phyloP scores from a whole-genome alignment of 495 filamentous ascomycete species.

The Glarea lozoyensis region DNA sequence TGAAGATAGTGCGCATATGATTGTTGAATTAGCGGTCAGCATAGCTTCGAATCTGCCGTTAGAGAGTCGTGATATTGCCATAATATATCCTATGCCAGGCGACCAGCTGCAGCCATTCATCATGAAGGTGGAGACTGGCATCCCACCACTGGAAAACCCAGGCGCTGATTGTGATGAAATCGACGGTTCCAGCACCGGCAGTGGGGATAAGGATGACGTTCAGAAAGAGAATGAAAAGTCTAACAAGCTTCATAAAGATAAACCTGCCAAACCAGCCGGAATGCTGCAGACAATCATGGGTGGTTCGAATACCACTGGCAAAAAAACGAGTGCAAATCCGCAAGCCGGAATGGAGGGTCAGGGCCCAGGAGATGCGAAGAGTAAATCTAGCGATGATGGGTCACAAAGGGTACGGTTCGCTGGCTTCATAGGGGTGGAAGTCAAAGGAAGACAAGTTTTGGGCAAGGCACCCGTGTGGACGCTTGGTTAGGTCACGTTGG shows the following conservation, averaged over 20 bases:
- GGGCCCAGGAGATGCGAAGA: slow-evolving; percentile 31
- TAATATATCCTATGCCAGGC: slow-evolving; percentile 77
- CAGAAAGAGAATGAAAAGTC: slow-evolving; percentile 28
- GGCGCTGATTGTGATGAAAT: slow-evolving; percentile 33
- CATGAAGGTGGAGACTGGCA: slow-evolving; percentile 74
- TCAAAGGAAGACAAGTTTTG: slow-evolving; percentile 73
- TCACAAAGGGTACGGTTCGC: slow-evolving; percentile 62
- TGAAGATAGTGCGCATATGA: slow-evolving; percentile 62
- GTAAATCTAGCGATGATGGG: neutral
- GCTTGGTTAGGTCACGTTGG: no score
- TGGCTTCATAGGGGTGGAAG: slow-evolving; percentile 78
- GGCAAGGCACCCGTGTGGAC: slow-evolving; percentile 86
- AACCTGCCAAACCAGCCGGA: slow-evolving; percentile 19
- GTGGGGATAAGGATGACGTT: slow-evolving; percentile 28
- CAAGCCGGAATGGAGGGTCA: slow-evolving; percentile 22
- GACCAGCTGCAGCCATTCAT: slow-evolving; percentile 50
- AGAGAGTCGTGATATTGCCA: slow-evolving; percentile 83
- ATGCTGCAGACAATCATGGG: slow-evolving; percentile 26
- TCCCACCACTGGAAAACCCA: slow-evolving; percentile 60
- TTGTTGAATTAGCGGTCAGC: slow-evolving; percentile 82
- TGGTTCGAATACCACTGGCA: slow-evolving; percentile 5
- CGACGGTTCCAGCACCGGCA: slow-evolving; percentile 34
- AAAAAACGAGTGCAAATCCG: slow-evolving; percentile 14
- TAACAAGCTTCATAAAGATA: slow-evolving; percentile 28
- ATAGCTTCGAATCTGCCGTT: slow-evolving; percentile 81